Conservation (phyloP, 2,329 filamentous ascomycete species). For the Fusarium neocosmosporiellum region DNA sequence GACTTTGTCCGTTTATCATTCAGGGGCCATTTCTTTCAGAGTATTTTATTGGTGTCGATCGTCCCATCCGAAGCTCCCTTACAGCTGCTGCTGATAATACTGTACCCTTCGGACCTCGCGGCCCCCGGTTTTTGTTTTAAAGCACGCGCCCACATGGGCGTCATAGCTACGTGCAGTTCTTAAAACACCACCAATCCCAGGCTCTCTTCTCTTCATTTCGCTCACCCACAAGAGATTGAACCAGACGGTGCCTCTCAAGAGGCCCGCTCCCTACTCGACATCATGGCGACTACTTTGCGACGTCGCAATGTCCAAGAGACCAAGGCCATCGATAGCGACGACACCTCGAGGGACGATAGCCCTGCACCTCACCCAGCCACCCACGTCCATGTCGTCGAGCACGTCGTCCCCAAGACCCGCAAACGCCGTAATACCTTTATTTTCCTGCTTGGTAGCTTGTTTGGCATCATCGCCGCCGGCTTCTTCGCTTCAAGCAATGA, state of each 20-base stretch:
- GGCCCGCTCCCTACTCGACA: constrained; percentile 25
- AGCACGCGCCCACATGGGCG: constrained; percentile 37
- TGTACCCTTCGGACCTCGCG: constrained; percentile 16
- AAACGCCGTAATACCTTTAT: constrained; percentile 85
- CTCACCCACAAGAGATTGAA: constrained; percentile 18
- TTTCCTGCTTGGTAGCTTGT: constrained; percentile 89
- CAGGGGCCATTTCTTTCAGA: neutral
- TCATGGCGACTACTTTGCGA: constrained; percentile 50
- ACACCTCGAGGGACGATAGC: constrained; percentile 43
- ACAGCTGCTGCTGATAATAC: constrained; percentile 4
- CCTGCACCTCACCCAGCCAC: constrained; percentile 40
- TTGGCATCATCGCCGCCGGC: constrained; percentile 87
- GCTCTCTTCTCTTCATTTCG: constrained; percentile 1
- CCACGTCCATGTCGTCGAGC: constrained; percentile 58
- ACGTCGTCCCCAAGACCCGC: constrained; percentile 60
- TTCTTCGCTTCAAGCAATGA: constrained; percentile 93
- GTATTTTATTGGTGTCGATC: neutral
- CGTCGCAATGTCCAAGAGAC: constrained; percentile 45
- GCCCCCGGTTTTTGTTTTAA: constrained; percentile 36
- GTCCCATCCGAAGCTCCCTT: neutral
- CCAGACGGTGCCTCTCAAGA: constrained; percentile 27
- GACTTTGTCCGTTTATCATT: neutral
- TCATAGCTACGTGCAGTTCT: constrained; percentile 37
- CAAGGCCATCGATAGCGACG: constrained; percentile 34
- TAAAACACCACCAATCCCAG: constrained; percentile 10